Conservation (phyloP, 495 filamentous ascomycete species). For the Poronia punctata region DNA sequence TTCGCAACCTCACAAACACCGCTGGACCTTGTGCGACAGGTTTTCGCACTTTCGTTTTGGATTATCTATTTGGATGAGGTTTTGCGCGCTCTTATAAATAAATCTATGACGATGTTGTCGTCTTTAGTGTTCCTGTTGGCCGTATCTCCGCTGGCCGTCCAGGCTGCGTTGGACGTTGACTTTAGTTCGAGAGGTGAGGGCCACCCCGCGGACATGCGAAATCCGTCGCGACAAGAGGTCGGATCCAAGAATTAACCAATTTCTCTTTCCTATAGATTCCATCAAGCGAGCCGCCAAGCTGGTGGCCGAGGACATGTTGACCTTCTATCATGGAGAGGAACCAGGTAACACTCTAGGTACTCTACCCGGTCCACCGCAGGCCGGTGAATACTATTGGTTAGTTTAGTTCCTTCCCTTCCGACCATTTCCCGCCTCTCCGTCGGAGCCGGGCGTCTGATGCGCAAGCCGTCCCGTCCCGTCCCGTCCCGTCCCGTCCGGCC, state of each 20-base stretch:
- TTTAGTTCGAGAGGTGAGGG: slow-evolving; percentile 18
- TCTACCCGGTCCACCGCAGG: slow-evolving; percentile 48
- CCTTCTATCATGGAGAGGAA: slow-evolving; percentile 57
- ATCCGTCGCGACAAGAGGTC: neutral
- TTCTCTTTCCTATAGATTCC: slow-evolving; percentile 32
- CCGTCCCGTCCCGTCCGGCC: neutral
- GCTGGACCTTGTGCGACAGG: too few species aligned
- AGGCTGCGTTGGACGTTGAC: slow-evolving; percentile 23
- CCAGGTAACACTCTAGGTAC: slow-evolving; percentile 58
- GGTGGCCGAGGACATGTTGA: slow-evolving; percentile 57
- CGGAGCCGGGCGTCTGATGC: too few species aligned
- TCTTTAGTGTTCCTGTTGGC: neutral
- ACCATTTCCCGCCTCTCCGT: too few species aligned
- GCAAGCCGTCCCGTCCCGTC: too few species aligned
- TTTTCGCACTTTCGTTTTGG: too few species aligned
- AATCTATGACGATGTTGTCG: too few species aligned
- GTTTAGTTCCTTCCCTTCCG: slow-evolving; percentile 2
- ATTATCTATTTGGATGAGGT: too few species aligned
- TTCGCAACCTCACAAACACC: too few species aligned
- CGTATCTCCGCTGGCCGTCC: slow-evolving; percentile 14
- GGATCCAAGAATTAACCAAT: neutral
- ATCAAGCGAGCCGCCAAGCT: slow-evolving; percentile 50
- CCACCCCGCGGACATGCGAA: neutral
- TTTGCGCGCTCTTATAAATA: neutral
- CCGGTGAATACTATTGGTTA: slow-evolving; percentile 46